These are phyloP conservation scores for Salvia splendens DNA, from an alignment of 257 asterid genomes.

Conservation along the genomic window DNA sequence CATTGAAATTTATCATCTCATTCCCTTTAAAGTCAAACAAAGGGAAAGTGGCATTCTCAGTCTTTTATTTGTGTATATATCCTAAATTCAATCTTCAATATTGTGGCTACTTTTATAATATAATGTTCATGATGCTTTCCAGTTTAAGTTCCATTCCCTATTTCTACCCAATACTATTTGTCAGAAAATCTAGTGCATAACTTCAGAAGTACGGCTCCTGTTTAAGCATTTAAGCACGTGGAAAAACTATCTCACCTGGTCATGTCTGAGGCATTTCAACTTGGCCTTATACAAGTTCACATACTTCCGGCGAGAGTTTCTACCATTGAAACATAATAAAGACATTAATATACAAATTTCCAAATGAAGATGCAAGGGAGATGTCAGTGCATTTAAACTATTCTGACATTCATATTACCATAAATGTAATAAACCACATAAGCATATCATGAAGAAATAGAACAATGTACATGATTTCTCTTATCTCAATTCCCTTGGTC, in stretches of 20 bases:
- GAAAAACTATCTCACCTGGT: constrained; percentile 60
- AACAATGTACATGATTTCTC: background rate
- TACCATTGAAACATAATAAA: constrained; percentile 39
- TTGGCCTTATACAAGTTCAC: constrained; percentile 80
- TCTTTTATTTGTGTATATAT: background rate
- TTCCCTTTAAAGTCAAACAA: constrained; percentile 14
- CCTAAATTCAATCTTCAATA: background rate
- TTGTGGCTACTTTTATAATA: background rate
- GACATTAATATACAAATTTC: constrained; percentile 23
- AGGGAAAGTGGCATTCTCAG: background rate
- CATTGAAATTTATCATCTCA: background rate
- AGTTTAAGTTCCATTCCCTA: constrained; percentile 1
- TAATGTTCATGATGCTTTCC: background rate
- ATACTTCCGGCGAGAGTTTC: constrained; percentile 76
- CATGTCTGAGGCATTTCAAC: constrained; percentile 75
- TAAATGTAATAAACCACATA: constrained; percentile 9
- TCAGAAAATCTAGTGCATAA: constrained; percentile 14
- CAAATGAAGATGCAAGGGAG: constrained; percentile 16
- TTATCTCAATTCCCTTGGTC: constrained; percentile 13
- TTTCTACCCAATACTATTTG: background rate
- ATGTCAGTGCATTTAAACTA: background rate
- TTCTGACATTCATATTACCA: constrained; percentile 10
- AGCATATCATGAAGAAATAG: constrained; percentile 23
- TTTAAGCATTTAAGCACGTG: background rate
- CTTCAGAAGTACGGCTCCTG: constrained; percentile 23